phyloP scores from a whole-genome alignment of 2,329 filamentous ascomycete genomes.

The Aspergillus fructus region DNA sequence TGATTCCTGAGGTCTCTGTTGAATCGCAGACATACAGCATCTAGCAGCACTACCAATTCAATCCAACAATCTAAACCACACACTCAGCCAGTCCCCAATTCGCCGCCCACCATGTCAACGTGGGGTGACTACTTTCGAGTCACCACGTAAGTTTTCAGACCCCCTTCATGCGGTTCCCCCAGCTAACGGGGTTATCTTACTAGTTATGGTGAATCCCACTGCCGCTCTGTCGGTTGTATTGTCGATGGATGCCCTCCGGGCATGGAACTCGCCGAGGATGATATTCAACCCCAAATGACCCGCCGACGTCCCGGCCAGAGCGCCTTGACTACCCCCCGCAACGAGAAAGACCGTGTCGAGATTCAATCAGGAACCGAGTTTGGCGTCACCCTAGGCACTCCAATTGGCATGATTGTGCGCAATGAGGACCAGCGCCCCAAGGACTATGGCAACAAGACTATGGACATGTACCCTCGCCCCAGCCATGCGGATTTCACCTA shows the following conservation, averaged over 20 bases:
- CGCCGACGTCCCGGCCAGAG: conserved; percentile 86
- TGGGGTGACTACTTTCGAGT: conserved; percentile 81
- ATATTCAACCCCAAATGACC: conserved; percentile 94
- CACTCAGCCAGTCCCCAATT: not conserved
- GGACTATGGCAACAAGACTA: conserved; percentile 86
- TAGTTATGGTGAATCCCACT: conserved; percentile 81
- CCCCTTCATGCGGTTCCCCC: not conserved
- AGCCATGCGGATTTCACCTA: conserved; percentile 97
- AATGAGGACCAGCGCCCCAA: conserved; percentile 92
- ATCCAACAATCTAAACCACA: not conserved
- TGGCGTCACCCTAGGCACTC: conserved; percentile 85
- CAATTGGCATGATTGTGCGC: conserved; percentile 80
- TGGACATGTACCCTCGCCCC: conserved; percentile 87
- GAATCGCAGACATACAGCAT: not conserved
- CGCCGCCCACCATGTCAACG: conserved; percentile 68
- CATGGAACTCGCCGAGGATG: conserved; percentile 77
- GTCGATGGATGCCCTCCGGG: conserved; percentile 90
- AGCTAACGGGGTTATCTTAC: not conserved
- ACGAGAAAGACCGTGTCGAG: conserved; percentile 87
- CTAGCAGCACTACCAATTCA: not conserved
- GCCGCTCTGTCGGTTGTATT: conserved; percentile 89
- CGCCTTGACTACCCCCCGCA: conserved; percentile 83
- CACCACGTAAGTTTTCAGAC: conserved; percentile 64
- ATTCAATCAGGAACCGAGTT: conserved; percentile 93
- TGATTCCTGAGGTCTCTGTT: not conserved